Conservation (phyloP, 257 asterid species). For the Thymus mandschuricus region DNA sequence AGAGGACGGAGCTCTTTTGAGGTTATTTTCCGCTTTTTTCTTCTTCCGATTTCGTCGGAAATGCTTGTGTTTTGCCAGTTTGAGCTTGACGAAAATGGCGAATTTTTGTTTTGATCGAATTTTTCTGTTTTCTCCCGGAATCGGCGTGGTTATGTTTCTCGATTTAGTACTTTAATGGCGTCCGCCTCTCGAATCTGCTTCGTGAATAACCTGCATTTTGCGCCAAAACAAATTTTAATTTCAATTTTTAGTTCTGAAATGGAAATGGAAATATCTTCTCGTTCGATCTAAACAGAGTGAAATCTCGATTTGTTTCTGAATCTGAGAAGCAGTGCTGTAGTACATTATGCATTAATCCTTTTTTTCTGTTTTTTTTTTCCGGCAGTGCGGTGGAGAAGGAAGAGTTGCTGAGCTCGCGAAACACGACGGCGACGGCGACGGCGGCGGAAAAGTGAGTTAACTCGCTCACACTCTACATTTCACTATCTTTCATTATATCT, state of each 20-base stretch:
- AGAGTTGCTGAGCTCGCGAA: conserved; percentile 54
- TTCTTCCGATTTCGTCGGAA: neutral
- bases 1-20: conserved; percentile 35
- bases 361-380: too few species aligned
- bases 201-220: conserved; percentile 28
- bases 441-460: conserved; percentile 58
- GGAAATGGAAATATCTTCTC: neutral
- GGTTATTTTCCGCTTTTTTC: conserved; percentile 35
- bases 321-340: conserved; percentile 6
- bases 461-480: conserved; percentile 2
- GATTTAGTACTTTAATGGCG: conserved; percentile 15
- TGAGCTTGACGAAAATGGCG: conserved; percentile 12
- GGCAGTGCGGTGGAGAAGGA: conserved; percentile 50
- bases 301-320: neutral
- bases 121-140: neutral
- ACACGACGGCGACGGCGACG: conserved; percentile 43
- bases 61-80: conserved; percentile 9
- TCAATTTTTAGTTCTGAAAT: neutral
- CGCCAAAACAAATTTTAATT: neutral
- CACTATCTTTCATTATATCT: conserved; percentile 27
- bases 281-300: neutral
- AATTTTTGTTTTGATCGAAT: neutral
- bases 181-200: neutral
- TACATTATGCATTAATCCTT: conserved; percentile 1
- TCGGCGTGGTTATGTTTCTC: neutral